Percentiles rank a stretch among this genome's conserved stretches.
Evolutionary conservation across 257 asterid species (phyloP).

Genomic region (Solanum ahanhuiri): DNA sequence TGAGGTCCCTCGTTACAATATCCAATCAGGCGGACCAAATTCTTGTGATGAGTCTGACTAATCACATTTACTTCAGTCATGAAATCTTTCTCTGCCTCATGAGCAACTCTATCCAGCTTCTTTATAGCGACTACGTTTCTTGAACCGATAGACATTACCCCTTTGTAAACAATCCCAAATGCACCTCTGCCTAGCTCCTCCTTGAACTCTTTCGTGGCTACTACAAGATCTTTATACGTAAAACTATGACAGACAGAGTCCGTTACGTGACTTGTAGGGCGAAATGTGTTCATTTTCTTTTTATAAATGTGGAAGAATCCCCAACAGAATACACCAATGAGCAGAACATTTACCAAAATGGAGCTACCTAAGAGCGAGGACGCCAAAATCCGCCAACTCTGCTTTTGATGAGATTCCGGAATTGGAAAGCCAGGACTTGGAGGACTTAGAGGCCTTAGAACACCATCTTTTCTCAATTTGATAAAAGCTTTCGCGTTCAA

Average conservation of each 20-base stretch:
- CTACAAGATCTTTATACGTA: conserved; percentile 27
- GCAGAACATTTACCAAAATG: not conserved
- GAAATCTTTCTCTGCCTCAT: conserved; percentile 47
- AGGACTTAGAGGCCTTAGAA: not conserved
- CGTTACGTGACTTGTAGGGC: not conserved
- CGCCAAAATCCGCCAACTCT: conserved; percentile 7
- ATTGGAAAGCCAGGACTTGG: not conserved
- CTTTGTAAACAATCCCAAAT: conserved; percentile 53
- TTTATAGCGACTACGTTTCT: conserved; percentile 30
- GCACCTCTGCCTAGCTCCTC: conserved; percentile 57
- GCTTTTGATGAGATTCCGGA: not conserved
- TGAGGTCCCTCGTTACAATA: conserved; percentile 17
- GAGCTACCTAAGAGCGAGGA: conserved; percentile 5
- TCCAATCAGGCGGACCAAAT: conserved; percentile 22
- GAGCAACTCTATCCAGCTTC: conserved; percentile 30
- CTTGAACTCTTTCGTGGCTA: conserved; percentile 27
- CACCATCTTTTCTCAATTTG: conserved; percentile 7
- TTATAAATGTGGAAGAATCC: not conserved
- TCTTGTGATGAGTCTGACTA: conserved; percentile 31
- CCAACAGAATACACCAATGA: not conserved
- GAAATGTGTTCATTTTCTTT: not conserved
- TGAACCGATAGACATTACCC: conserved; percentile 7
- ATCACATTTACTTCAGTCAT: conserved; percentile 26
- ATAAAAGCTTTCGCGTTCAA: conserved; percentile 1
- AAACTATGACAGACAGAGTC: conserved; percentile 9